Percentiles rank a stretch among this genome's conserved stretches.
Conservation (phyloP, 208 protist species). For the Phytomonas sp. region DNA sequence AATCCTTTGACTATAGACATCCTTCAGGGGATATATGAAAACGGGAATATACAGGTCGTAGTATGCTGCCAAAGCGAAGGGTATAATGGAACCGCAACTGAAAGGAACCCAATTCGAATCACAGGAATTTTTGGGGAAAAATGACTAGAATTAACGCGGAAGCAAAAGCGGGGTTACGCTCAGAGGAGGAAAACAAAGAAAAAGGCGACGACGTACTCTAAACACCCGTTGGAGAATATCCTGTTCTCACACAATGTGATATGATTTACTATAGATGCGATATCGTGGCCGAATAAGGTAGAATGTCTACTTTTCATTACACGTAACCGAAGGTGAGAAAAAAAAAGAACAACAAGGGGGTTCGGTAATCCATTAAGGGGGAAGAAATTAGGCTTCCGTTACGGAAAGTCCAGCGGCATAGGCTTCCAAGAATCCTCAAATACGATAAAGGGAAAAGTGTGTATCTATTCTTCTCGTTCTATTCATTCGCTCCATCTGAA, state of each 20-base stretch:
- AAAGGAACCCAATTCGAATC: background rate
- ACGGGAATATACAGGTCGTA: background rate
- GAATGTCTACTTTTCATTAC: background rate
- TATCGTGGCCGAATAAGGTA: background rate
- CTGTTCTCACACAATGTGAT: background rate
- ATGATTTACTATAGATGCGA: background rate
- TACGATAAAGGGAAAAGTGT: background rate
- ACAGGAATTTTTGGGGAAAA: background rate
- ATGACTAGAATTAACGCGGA: no score
- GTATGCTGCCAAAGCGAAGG: background rate
- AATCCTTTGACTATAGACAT: background rate
- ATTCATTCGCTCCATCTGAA: background rate
- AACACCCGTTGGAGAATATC: background rate
- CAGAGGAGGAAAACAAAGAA: background rate
- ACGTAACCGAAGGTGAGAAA: background rate
- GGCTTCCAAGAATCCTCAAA: background rate
- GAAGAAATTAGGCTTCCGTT: background rate
- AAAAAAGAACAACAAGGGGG: background rate
- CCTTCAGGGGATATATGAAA: background rate
- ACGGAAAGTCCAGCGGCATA: background rate
- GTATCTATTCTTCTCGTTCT: background rate
- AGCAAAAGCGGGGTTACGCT: no score
- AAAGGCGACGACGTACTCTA: conserved; percentile 1
- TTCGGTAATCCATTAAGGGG: background rate
- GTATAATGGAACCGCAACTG: background rate